phyloP scores from a whole-genome alignment of 164 flowering plant genomes.

The Stephania japonica region DNA sequence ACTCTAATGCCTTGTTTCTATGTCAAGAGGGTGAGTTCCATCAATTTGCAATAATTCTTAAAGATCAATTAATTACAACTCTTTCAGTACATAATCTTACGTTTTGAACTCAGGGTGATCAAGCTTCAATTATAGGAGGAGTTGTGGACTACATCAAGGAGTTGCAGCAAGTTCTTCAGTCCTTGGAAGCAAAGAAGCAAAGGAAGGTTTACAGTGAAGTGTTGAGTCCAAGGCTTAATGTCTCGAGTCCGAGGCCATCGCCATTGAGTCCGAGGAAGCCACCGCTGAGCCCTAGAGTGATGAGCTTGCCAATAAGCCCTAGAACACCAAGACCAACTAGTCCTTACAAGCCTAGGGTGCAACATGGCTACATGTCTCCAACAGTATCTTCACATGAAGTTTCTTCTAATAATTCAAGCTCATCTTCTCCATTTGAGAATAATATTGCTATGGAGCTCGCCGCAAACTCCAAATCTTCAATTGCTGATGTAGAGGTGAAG shows the following conservation, averaged over 20 bases:
- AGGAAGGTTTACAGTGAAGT: slow-evolving; percentile 73
- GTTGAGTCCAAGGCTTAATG: slow-evolving; percentile 66
- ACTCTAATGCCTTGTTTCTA: slow-evolving; percentile 93
- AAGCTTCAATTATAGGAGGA: slow-evolving; percentile 96
- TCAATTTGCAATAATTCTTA: too few species aligned
- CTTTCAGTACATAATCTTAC: not conserved
- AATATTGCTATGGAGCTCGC: slow-evolving; percentile 44
- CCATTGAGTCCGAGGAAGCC: slow-evolving; percentile 64
- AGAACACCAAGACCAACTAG: slow-evolving; percentile 79
- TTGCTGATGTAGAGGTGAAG: slow-evolving; percentile 92
- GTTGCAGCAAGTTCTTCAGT: slow-evolving; percentile 75
- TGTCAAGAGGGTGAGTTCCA: slow-evolving; percentile 60
- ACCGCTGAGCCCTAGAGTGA: slow-evolving; percentile 57
- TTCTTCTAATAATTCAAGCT: slow-evolving; percentile 16
- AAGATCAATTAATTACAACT: too few species aligned
- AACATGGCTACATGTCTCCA: slow-evolving; percentile 28
- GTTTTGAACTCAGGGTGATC: slow-evolving; percentile 62
- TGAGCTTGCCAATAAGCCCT: slow-evolving; percentile 71
- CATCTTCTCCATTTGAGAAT: slow-evolving; percentile 30
- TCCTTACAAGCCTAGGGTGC: slow-evolving; percentile 56
- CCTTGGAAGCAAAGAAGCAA: slow-evolving; percentile 87
- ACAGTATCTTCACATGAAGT: slow-evolving; percentile 13
- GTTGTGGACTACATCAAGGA: slow-evolving; percentile 90
- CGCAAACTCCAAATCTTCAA: slow-evolving; percentile 59
- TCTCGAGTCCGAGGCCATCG: slow-evolving; percentile 66